phyloP scores from a whole-genome alignment of 345 rosid species.

The Trapa incisa region DNA sequence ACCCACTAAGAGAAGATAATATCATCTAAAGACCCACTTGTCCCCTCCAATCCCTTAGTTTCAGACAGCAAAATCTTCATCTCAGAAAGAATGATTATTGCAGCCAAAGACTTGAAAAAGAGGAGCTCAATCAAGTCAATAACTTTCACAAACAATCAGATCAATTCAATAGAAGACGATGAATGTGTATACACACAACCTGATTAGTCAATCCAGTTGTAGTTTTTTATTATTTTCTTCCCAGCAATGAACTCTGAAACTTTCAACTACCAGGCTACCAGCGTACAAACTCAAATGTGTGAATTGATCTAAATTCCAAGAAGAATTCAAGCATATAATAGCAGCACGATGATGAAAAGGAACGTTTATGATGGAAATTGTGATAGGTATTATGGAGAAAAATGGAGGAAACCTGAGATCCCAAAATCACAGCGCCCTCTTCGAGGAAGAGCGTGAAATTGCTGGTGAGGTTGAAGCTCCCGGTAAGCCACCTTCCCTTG shows the following conservation, averaged over 20 bases:
- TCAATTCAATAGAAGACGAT: background rate
- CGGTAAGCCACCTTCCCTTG: conserved; percentile 70
- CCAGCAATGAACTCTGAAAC: too few relatives aligned
- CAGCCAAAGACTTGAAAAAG: background rate
- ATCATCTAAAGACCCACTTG: background rate
- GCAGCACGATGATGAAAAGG: background rate
- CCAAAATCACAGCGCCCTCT: conserved; percentile 67
- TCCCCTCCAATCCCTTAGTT: background rate
- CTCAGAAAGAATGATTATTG: background rate
- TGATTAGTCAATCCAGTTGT: too few relatives aligned
- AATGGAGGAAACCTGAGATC: conserved; percentile 52
- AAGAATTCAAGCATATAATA: background rate
- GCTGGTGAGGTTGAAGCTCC: conserved; percentile 88
- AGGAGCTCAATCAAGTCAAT: background rate
- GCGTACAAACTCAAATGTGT: background rate
- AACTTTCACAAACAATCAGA: background rate
- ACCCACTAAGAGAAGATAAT: background rate
- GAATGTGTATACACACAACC: background rate
- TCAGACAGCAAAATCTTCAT: background rate
- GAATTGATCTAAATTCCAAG: background rate
- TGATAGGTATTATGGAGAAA: background rate
- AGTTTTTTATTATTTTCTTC: background rate
- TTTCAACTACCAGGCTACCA: too few relatives aligned
- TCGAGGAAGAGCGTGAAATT: conserved; percentile 83
- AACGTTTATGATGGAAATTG: background rate